Evolutionary conservation across 2,329 filamentous ascomycete species (phyloP).

Genomic region (Penicillium sp.): DNA sequence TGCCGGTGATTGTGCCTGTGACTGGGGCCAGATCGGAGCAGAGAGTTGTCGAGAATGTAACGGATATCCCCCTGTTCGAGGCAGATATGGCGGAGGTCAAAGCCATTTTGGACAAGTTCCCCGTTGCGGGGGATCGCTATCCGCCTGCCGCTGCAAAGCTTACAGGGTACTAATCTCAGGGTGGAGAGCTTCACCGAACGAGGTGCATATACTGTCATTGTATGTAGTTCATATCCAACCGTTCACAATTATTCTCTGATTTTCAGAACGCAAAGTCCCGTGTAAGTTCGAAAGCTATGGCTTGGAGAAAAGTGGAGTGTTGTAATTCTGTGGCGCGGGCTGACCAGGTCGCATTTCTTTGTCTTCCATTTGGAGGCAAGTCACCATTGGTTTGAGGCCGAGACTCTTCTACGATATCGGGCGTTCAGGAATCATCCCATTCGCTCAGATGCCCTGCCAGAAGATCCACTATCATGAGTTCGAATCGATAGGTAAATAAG

Average conservation of each 20-base stretch:
- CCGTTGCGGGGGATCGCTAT: neutral
- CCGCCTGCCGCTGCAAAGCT: neutral
- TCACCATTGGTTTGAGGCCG: neutral
- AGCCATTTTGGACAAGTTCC: neutral
- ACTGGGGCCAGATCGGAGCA: neutral
- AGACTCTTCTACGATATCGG: neutral
- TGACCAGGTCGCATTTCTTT: neutral
- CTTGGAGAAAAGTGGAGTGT: too few species aligned
- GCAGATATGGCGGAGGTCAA: neutral
- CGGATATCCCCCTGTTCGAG: neutral
- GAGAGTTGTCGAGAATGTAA: neutral
- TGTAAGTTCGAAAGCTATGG: too few species aligned
- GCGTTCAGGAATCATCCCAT: neutral
- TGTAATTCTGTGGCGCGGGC: too few species aligned
- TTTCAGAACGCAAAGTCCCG: too few species aligned
- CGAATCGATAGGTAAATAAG: neutral
- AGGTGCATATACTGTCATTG: neutral
- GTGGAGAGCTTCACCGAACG: neutral
- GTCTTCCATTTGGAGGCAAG: neutral
- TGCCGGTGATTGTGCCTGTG: neutral
- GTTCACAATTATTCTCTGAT: too few species aligned
- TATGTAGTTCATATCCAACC: too few species aligned
- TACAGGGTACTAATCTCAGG: neutral
- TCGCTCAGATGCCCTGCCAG: neutral
- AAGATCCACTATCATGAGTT: neutral